Percentiles rank a stretch among this genome's conserved stretches.
Evolutionary conservation across 306 rosid species (phyloP).

Genomic region (Sechiopsis laciniata): DNA sequence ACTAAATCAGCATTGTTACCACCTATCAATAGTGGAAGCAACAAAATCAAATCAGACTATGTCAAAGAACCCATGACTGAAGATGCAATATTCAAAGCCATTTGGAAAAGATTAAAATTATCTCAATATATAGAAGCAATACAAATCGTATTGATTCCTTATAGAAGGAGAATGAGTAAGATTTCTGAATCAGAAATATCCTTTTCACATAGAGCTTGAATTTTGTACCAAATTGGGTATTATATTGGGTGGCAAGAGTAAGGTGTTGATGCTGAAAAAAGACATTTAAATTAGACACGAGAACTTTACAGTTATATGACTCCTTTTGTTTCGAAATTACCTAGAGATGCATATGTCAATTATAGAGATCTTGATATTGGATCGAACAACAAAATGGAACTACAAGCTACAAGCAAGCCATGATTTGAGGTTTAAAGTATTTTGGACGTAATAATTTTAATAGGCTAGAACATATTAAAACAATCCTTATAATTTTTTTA

Average conservation of each 20-base stretch:
- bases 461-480: neutral
- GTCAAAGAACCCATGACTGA: no score
- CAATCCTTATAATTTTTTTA: neutral
- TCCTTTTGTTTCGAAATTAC: neutral
- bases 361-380: constrained; percentile 5
- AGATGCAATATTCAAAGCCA: no score
- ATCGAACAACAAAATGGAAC: neutral
- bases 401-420: neutral
- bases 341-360: neutral
- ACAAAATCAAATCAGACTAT: no score
- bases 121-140: no score
- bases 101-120: no score
- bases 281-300: neutral
- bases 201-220: constrained; percentile 34
- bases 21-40: no score
- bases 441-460: neutral
- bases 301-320: neutral
- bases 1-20: no score
- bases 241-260: neutral
- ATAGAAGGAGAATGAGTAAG: no score
- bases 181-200: no score
- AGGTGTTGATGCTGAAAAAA: neutral
- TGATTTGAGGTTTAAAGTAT: neutral
- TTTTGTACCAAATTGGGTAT: neutral
- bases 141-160: no score